Evolutionary conservation across 805 yeast genomes (phyloP).

Genomic region (Starmerella powellii): DNA sequence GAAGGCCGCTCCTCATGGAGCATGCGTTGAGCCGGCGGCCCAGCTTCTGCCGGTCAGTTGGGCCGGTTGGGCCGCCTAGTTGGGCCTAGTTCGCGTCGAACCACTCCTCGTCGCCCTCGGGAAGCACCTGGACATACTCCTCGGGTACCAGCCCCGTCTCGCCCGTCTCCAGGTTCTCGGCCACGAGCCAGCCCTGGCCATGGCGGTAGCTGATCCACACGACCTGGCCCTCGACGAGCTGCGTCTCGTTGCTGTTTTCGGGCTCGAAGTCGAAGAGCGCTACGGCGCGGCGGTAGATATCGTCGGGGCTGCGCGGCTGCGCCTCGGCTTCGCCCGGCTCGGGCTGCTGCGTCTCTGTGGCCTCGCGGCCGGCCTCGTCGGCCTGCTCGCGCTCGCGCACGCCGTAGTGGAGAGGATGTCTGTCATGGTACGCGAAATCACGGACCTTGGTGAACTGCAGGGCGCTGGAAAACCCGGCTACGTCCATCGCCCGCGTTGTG

Average conservation of each 20-base stretch:
- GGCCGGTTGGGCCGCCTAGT: too few species aligned
- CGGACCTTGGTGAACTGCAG: constrained; percentile 40
- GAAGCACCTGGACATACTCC: constrained; percentile 61
- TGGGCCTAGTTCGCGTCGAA: constrained; percentile 10
- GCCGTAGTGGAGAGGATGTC: constrained; percentile 64
- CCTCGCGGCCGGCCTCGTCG: neutral
- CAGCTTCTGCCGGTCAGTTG: too few species aligned
- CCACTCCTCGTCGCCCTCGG: constrained; percentile 22
- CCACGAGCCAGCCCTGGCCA: constrained; percentile 98
- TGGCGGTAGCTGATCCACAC: constrained; percentile 81
- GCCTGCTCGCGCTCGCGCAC: constrained; percentile 19
- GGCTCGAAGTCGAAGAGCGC: constrained; percentile 85
- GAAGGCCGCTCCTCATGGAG: too few species aligned
- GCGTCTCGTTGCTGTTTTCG: constrained; percentile 87
- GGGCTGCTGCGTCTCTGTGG: neutral
- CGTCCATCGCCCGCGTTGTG: constrained; percentile 2
- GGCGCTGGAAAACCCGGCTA: constrained; percentile 28
- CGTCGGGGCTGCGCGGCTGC: constrained; percentile 24
- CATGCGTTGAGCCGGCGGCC: too few species aligned
- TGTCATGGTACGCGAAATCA: constrained; percentile 69
- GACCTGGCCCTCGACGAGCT: constrained; percentile 63
- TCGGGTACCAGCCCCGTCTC: constrained; percentile 91
- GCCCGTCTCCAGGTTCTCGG: constrained; percentile 59
- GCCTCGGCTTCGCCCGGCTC: neutral
- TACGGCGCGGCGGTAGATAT: constrained; percentile 53